Percentiles rank a stretch among this genome's conserved stretches.
Evolutionary conservation across 2,329 filamentous ascomycete species (phyloP).

Genomic region (Colletotrichum abscissum): DNA sequence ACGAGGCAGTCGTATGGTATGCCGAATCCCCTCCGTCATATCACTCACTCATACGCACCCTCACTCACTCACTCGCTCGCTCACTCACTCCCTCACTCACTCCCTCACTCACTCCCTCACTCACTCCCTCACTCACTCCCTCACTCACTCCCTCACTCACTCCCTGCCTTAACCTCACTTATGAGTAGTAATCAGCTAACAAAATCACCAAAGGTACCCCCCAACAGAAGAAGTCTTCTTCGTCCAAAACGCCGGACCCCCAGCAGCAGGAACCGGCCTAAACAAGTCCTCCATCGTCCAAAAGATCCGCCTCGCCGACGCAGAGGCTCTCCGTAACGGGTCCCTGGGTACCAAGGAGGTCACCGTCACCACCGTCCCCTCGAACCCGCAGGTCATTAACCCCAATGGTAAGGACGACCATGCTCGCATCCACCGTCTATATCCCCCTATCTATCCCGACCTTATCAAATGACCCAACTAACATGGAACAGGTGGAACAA

Average conservation of each 20-base stretch:
- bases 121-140: too few relatives aligned
- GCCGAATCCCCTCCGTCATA: background rate
- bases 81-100: too few relatives aligned
- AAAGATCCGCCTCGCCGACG: constrained; percentile 60
- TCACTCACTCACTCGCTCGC: too few relatives aligned
- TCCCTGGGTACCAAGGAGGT: constrained; percentile 53
- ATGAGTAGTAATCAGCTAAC: too few relatives aligned
- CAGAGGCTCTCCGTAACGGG: constrained; percentile 49
- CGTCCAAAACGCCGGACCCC: constrained; percentile 61
- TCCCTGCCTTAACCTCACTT: too few relatives aligned
- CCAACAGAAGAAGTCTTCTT: constrained; percentile 66
- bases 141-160: too few relatives aligned
- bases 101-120: too few relatives aligned
- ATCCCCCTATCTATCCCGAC: too few relatives aligned
- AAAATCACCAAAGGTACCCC: constrained; percentile 40
- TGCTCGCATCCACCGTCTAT: too few relatives aligned
- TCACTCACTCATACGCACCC: too few relatives aligned
- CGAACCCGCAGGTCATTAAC: constrained; percentile 58
- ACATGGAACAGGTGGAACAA: constrained; percentile 52
- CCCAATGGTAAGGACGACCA: constrained; percentile 54
- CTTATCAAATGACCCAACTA: too few relatives aligned
- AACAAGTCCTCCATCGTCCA: constrained; percentile 62
- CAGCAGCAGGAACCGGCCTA: constrained; percentile 59
- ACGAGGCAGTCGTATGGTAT: constrained; percentile 65
- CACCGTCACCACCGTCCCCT: constrained; percentile 53